Percentiles rank a stretch among this genome's conserved stretches.
Evolutionary conservation across 495 filamentous ascomycete genomes (phyloP).

Genomic region (Pyrenula aspistea): DNA sequence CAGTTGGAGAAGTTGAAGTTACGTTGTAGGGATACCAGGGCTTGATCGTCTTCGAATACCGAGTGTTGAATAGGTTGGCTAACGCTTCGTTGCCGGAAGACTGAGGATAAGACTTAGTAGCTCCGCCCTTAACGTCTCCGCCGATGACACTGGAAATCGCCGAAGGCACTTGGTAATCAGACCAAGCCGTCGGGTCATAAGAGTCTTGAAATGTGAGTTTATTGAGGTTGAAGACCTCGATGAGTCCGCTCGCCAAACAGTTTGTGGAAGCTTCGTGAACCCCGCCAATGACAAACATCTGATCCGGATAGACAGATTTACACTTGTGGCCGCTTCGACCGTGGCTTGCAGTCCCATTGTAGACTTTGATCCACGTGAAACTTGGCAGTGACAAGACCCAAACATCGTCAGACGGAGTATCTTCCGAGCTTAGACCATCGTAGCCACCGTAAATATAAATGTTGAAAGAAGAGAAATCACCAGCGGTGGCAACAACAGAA

Average conservation of each 20-base stretch:
- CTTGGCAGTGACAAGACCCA: conserved; percentile 65
- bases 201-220: conserved; percentile 37
- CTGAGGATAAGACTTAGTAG: conserved; percentile 36
- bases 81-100: conserved; percentile 41
- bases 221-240: conserved; percentile 56
- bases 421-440: conserved; percentile 27
- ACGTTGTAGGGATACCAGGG: conserved; percentile 49
- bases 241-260: conserved; percentile 43
- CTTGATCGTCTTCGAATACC: conserved; percentile 44
- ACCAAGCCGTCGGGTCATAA: conserved; percentile 48
- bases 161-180: conserved; percentile 50
- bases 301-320: conserved; percentile 55
- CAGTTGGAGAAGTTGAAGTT: conserved; percentile 2
- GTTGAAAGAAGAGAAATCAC: conserved; percentile 50
- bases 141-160: conserved; percentile 46
- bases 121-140: conserved; percentile 46
- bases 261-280: conserved; percentile 7
- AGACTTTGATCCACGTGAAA: conserved; percentile 61
- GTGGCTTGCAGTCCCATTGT: conserved; percentile 28
- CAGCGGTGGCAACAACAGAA: conserved; percentile 48
- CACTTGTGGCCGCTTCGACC: conserved; percentile 53
- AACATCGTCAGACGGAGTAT: conserved; percentile 47
- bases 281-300: conserved; percentile 64
- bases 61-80: conserved; percentile 34
- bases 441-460: conserved; percentile 72